These are phyloP conservation scores for Venturia carpophila DNA, from an alignment of 2,329 filamentous ascomycete genomes.

Conservation along the genomic window DNA sequence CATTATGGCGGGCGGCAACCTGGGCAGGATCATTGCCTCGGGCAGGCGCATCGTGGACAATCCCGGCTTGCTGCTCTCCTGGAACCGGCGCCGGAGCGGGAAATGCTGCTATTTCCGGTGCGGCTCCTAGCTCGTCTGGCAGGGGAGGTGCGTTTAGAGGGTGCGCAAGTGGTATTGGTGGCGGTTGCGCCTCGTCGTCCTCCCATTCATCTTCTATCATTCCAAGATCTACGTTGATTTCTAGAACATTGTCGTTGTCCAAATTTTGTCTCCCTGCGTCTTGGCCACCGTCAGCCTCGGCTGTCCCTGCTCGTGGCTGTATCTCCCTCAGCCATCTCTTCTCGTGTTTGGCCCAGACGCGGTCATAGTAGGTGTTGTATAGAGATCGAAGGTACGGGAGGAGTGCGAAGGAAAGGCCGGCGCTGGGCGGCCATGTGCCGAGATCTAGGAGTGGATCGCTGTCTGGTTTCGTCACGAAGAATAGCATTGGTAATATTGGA, in stretches of 20 bases:
- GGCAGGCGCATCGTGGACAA: conserved; percentile 19
- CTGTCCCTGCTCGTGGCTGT: conserved; percentile 43
- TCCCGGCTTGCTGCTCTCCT: conserved; percentile 19
- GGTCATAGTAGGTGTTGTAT: conserved; percentile 57
- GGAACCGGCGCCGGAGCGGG: conserved; percentile 17
- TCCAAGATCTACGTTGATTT: conserved; percentile 31
- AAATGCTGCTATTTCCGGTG: conserved; percentile 21
- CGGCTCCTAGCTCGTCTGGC: conserved; percentile 21
- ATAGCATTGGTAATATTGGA: conserved; percentile 55
- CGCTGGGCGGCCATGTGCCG: conserved; percentile 57
- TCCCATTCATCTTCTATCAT: conserved; percentile 41
- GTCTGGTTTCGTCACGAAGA: conserved; percentile 45
- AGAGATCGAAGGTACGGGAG: conserved; percentile 57
- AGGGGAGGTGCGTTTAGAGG: conserved; percentile 30
- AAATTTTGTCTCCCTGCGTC: conserved; percentile 29
- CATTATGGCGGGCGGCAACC: conserved; percentile 23
- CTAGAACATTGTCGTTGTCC: conserved; percentile 37
- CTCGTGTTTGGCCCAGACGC: conserved; percentile 50
- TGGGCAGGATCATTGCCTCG: conserved; percentile 24
- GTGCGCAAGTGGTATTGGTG: conserved; percentile 18
- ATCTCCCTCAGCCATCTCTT: conserved; percentile 55
- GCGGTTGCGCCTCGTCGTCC: conserved; percentile 23
- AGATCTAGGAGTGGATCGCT: conserved; percentile 41
- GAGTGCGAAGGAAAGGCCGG: conserved; percentile 56
- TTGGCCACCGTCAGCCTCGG: conserved; percentile 29